Conservation (phyloP, 2,329 filamentous ascomycete genomes). For the Xylariaceae sp. region DNA sequence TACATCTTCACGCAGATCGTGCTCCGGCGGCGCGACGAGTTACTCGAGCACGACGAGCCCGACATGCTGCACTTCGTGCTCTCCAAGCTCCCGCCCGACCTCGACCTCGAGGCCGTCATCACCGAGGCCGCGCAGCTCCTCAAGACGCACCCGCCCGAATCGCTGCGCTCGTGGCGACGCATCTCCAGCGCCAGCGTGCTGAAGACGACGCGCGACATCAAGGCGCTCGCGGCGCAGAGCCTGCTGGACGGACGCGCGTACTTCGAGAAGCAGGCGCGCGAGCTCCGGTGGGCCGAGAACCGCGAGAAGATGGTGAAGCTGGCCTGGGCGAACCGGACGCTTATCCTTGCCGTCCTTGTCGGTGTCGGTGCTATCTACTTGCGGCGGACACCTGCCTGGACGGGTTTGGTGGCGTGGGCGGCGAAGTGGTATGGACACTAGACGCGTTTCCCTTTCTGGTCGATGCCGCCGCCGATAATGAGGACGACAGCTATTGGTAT, state of each 20-base stretch:
- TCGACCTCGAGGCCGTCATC: constrained; percentile 77
- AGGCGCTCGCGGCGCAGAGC: constrained; percentile 48
- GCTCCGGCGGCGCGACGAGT: constrained; percentile 70
- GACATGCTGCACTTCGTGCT: constrained; percentile 90
- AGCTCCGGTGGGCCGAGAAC: constrained; percentile 63
- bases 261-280: constrained; percentile 65
- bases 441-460: too few species aligned
- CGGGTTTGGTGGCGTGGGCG: constrained; percentile 24
- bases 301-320: constrained; percentile 45
- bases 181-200: constrained; percentile 76
- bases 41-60: constrained; percentile 76
- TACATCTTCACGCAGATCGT: constrained; percentile 92
- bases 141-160: constrained; percentile 63
- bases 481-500: too few species aligned
- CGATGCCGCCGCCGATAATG: too few species aligned
- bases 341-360: constrained; percentile 61
- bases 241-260: constrained; percentile 60
- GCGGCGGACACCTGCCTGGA: constrained; percentile 41
- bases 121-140: constrained; percentile 59
- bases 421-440: constrained; percentile 1
- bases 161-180: constrained; percentile 62
- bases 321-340: constrained; percentile 60
- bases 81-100: constrained; percentile 75
- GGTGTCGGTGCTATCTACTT: constrained; percentile 65
- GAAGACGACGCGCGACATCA: constrained; percentile 65